Evolutionary conservation across 2,329 filamentous ascomycete species (phyloP).

Genomic region (Ophiostoma ips): DNA sequence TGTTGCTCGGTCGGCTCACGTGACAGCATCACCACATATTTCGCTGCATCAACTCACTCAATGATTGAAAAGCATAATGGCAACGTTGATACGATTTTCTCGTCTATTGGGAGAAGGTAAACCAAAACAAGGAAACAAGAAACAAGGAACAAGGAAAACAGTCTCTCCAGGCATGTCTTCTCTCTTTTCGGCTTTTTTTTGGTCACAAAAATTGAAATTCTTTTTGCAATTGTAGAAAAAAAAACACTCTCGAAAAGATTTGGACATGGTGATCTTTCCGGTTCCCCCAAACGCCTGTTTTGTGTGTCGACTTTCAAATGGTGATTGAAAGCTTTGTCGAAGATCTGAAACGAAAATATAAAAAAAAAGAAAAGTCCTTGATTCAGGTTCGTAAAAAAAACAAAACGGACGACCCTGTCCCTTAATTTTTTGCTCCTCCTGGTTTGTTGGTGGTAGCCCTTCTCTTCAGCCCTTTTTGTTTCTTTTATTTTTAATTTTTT

Average conservation of each 20-base stretch:
- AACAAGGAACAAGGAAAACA: no score
- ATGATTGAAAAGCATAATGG: no score
- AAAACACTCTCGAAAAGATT: slow-evolving; percentile 1
- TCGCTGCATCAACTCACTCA: no score
- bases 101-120: not conserved
- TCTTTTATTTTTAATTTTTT: no score
- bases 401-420: not conserved
- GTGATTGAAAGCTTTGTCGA: not conserved
- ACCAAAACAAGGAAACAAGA: no score
- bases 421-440: not conserved
- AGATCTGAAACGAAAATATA: not conserved
- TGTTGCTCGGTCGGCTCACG: no score
- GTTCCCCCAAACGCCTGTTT: slow-evolving; percentile 7
- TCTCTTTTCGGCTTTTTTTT: not conserved
- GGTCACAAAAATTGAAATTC: slow-evolving; percentile 1
- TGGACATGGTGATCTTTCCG: not conserved
- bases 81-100: no score
- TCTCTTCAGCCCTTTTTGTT: no score
- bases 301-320: slow-evolving; percentile 1
- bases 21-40: no score
- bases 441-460: no score
- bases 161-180: not conserved
- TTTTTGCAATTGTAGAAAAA: not conserved
- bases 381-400: not conserved
- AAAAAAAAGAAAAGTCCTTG: not conserved